phyloP scores from a whole-genome alignment of 2,329 filamentous ascomycete genomes.

The Colletotrichum coccodes region DNA sequence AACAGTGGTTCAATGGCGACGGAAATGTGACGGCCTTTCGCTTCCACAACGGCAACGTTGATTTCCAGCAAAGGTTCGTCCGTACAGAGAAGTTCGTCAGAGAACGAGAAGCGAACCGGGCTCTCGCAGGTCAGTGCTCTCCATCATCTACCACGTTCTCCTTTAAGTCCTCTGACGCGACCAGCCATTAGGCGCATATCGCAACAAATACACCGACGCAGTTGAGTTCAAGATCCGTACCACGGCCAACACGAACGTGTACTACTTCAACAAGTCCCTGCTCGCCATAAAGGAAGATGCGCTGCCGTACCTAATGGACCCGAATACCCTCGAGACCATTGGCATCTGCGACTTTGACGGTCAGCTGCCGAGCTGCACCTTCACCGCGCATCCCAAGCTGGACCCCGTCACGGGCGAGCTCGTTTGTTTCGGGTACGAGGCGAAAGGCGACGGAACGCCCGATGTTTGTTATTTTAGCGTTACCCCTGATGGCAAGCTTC shows the following conservation, averaged over 20 bases:
- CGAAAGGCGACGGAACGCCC: conserved; percentile 48
- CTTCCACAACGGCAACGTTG: conserved; percentile 44
- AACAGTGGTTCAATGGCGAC: conserved; percentile 51
- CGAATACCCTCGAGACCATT: conserved; percentile 51
- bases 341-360: conserved; percentile 53
- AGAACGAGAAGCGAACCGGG: conserved; percentile 47
- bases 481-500: conserved; percentile 40
- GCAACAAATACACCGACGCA: conserved; percentile 50
- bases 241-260: conserved; percentile 62
- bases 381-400: conserved; percentile 55
- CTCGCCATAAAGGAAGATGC: conserved; percentile 60
- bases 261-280: conserved; percentile 58
- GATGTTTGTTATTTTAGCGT: conserved; percentile 50
- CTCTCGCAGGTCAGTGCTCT: conserved; percentile 14
- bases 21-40: conserved; percentile 50
- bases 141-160: neutral
- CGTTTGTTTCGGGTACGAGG: conserved; percentile 53
- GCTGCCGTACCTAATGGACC: conserved; percentile 53
- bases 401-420: conserved; percentile 52
- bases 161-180: conserved; percentile 33
- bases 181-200: conserved; percentile 49
- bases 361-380: conserved; percentile 48
- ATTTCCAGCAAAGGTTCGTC: conserved; percentile 49
- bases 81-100: conserved; percentile 50
- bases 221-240: conserved; percentile 43